Conservation (phyloP, 75 land plant genomes). For the Isoetes taiwanensis region DNA sequence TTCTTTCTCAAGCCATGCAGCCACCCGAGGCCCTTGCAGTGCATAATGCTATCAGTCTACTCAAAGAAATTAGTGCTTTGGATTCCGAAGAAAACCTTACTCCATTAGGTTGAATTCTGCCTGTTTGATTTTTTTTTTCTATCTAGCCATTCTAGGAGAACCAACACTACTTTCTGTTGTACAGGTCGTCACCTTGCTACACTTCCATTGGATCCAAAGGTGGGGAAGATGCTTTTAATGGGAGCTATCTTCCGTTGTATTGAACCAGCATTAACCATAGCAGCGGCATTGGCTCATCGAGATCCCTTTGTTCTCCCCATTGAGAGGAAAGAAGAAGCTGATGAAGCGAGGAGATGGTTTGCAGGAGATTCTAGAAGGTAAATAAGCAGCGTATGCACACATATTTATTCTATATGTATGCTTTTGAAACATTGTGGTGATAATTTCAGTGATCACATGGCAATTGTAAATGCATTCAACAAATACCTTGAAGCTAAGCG, state of each 20-base stretch:
- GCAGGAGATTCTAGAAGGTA: conserved; percentile 98
- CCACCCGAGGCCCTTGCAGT: conserved; percentile 88
- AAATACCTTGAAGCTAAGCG: conserved; percentile 71
- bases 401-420: neutral
- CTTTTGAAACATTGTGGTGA: conserved; percentile 12
- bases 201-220: conserved; percentile 89
- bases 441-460: conserved; percentile 78
- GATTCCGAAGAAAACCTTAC: conserved; percentile 78
- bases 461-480: conserved; percentile 77
- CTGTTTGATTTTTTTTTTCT: too few species aligned
- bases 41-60: conserved; percentile 79
- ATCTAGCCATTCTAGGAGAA: too few species aligned
- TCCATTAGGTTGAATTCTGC: conserved; percentile 56
- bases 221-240: conserved; percentile 97
- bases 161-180: too few species aligned
- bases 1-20: conserved; percentile 80
- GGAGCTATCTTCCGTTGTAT: conserved; percentile 93
- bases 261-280: conserved; percentile 86
- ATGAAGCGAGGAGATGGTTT: conserved; percentile 72
- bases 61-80: conserved; percentile 87
- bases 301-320: conserved; percentile 97
- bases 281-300: conserved; percentile 86
- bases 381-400: too few species aligned
- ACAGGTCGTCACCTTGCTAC: conserved; percentile 85
- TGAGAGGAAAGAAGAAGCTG: conserved; percentile 87